Evolutionary conservation across 306 rosid genomes (phyloP).

Genomic region (Abrus pulchellus): DNA sequence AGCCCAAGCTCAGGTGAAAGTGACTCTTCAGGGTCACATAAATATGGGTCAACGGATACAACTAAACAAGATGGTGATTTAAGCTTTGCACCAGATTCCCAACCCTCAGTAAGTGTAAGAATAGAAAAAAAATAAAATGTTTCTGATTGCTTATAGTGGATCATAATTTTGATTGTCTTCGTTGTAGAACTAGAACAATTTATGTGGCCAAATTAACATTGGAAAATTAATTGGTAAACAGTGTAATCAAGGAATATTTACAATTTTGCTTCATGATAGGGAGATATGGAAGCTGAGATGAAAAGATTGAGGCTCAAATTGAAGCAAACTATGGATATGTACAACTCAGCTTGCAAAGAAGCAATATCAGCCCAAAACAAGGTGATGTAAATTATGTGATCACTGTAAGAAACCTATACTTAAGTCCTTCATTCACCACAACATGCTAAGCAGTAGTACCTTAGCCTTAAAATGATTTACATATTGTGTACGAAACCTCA

Average conservation of each 20-base stretch:
- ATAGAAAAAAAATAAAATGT: neutral
- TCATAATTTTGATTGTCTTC: constrained; percentile 5
- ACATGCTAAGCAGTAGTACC: neutral
- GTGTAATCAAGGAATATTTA: constrained; percentile 7
- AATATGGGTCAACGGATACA: constrained; percentile 58
- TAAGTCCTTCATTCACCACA: constrained; percentile 14
- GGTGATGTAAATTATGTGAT: constrained; percentile 57
- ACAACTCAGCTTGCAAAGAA: constrained; percentile 87
- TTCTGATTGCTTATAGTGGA: neutral
- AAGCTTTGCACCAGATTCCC: constrained; percentile 45
- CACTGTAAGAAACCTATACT: constrained; percentile 3
- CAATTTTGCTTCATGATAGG: constrained; percentile 55
- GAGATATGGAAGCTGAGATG: constrained; percentile 81
- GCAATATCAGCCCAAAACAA: constrained; percentile 81
- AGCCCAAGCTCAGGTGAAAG: constrained; percentile 50
- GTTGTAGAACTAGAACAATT: neutral
- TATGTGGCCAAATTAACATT: neutral
- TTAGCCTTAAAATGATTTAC: neutral
- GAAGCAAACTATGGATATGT: constrained; percentile 92
- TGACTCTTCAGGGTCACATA: constrained; percentile 36
- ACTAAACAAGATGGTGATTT: constrained; percentile 54
- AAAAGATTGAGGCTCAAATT: constrained; percentile 73
- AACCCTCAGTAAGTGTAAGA: constrained; percentile 54
- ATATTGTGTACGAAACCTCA: constrained; percentile 16
- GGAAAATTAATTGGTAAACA: neutral